Conservation (phyloP, 257 asterid species). For the Euphrasia confusa region DNA sequence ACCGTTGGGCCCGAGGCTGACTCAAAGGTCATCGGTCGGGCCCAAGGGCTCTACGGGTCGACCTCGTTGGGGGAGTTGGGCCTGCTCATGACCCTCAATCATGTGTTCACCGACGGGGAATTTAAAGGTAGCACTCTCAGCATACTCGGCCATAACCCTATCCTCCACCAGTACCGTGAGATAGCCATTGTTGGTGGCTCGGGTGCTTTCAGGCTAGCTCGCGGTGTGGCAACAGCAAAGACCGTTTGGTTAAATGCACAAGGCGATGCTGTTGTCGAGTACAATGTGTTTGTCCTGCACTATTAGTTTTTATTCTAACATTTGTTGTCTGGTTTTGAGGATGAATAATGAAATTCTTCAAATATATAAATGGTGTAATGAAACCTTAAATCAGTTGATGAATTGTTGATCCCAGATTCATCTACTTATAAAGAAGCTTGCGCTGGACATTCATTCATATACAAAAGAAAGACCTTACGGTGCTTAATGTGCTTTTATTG, state of each 20-base stretch:
- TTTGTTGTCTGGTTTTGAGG: too few relatives aligned
- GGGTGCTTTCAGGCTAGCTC: slow-evolving; percentile 27
- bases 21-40: slow-evolving; percentile 40
- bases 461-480: not conserved
- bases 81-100: slow-evolving; percentile 32
- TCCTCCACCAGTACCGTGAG: slow-evolving; percentile 31
- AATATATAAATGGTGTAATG: too few relatives aligned
- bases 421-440: not conserved
- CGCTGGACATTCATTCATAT: not conserved
- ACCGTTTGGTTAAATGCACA: too few relatives aligned
- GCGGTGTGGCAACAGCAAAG: too few relatives aligned
- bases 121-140: slow-evolving; percentile 43
- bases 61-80: slow-evolving; percentile 27
- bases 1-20: slow-evolving; percentile 28
- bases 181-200: slow-evolving; percentile 49
- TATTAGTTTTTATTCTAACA: too few relatives aligned
- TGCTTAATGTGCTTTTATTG: not conserved
- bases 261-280: too few relatives aligned
- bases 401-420: not conserved
- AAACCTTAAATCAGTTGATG: too few relatives aligned
- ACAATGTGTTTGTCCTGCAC: too few relatives aligned
- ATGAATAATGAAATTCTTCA: too few relatives aligned
- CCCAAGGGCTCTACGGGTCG: slow-evolving; percentile 31
- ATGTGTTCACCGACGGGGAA: slow-evolving; percentile 30
- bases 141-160: slow-evolving; percentile 33